A percentile compares a stretch with the other conserved stretches of the same genome.
Evolutionary conservation across 2,329 filamentous ascomycete species (phyloP).

Genomic region (Sporothrix curviconia): DNA sequence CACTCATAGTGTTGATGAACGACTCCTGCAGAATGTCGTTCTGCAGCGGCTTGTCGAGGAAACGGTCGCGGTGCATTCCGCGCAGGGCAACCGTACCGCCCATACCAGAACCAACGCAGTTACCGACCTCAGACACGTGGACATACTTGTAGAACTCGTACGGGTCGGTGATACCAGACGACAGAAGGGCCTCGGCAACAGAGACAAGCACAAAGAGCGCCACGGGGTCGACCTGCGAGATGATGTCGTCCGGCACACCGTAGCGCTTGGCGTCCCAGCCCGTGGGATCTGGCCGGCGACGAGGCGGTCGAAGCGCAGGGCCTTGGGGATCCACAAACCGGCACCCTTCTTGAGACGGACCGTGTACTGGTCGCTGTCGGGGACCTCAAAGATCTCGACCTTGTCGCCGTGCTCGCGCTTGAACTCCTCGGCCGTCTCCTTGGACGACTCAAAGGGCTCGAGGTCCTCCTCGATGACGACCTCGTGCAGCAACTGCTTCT

Average conservation of each 20-base stretch:
- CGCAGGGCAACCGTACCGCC: slow-evolving; percentile 87
- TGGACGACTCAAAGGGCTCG: slow-evolving; percentile 93
- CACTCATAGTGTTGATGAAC: slow-evolving; percentile 99
- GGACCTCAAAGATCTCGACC: slow-evolving; percentile 93
- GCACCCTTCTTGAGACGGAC: slow-evolving; percentile 95
- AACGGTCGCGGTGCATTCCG: slow-evolving; percentile 98
- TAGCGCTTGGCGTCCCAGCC: slow-evolving; percentile 97
- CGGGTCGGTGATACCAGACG: slow-evolving; percentile 92
- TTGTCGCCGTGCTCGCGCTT: slow-evolving; percentile 95
- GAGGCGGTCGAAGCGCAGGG: slow-evolving; percentile 90
- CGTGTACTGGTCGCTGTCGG: slow-evolving; percentile 87
- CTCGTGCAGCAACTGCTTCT: slow-evolving; percentile 97
- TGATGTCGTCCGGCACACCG: slow-evolving; percentile 94
- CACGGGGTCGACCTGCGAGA: slow-evolving; percentile 93
- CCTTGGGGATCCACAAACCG: slow-evolving; percentile 91
- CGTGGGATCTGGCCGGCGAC: slow-evolving; percentile 96
- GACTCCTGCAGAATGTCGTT: slow-evolving; percentile 99
- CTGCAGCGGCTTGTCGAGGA: slow-evolving; percentile 92
- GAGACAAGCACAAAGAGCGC: slow-evolving; percentile 93
- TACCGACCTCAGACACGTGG: slow-evolving; percentile 94
- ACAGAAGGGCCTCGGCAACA: slow-evolving; percentile 83
- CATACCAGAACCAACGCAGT: slow-evolving; percentile 97
- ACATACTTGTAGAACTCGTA: slow-evolving; percentile 99
- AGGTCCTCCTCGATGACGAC: slow-evolving; percentile 96
- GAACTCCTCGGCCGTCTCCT: slow-evolving; percentile 96